A percentile compares a stretch with the other conserved stretches of the same genome.
Evolutionary conservation across 257 asterid genomes (phyloP).

Genomic region (Solanum chilense): DNA sequence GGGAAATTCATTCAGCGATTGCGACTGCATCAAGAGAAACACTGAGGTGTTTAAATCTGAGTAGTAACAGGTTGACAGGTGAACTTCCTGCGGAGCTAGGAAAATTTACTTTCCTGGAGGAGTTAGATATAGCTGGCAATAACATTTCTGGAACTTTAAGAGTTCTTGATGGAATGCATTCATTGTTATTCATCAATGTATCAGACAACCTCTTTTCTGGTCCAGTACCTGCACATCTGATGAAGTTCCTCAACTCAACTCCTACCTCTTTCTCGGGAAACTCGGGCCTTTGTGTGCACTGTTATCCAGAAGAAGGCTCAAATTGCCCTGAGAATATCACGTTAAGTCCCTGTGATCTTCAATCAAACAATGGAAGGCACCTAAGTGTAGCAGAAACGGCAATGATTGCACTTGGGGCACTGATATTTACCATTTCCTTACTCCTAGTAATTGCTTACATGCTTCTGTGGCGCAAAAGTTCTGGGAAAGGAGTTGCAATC

Average conservation of each 20-base stretch:
- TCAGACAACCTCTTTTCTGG: constrained; percentile 57
- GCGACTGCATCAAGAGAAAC: constrained; percentile 24
- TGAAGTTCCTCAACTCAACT: constrained; percentile 24
- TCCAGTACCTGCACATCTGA: constrained; percentile 34
- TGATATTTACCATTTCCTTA: constrained; percentile 19
- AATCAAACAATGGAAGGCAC: constrained; percentile 15
- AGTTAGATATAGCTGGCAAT: constrained; percentile 51
- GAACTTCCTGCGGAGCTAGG: constrained; percentile 46
- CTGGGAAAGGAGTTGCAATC: constrained; percentile 3
- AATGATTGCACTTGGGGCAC: constrained; percentile 28
- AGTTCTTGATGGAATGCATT: constrained; percentile 25
- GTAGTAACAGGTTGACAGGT: constrained; percentile 49
- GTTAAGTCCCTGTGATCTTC: constrained; percentile 24
- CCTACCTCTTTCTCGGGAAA: constrained; percentile 53
- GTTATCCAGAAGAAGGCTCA: constrained; percentile 12
- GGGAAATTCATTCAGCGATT: constrained; percentile 32
- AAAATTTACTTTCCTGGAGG: constrained; percentile 49
- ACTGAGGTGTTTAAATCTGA: constrained; percentile 48
- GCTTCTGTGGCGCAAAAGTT: constrained; percentile 12
- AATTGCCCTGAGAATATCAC: constrained; percentile 21
- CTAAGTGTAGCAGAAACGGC: constrained; percentile 17
- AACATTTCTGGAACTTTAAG: constrained; percentile 49
- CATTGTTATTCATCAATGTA: constrained; percentile 40
- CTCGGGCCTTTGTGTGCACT: constrained; percentile 41
- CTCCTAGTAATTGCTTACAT: constrained; percentile 22